Base-by-base conservation (phyloP, 2,329 filamentous ascomycete genomes). In the Nigrograna mackinnonii region DNA sequence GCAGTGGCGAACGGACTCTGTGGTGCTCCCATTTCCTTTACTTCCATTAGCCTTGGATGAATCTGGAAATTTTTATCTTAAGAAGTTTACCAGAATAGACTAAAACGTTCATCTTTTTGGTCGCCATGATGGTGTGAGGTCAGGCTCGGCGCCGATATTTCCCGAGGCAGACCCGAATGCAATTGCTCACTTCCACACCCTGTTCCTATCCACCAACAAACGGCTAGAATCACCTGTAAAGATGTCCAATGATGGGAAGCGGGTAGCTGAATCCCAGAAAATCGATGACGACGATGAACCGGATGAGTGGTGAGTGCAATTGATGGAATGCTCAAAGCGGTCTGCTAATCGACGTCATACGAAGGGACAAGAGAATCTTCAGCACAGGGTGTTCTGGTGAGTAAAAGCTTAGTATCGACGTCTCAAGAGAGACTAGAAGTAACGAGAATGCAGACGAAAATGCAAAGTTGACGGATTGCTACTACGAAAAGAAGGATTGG, bases 401-500 rank as follows among this genome's bases (percentile, higher is more conserved):
- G 49, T 47, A n/a, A 4, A 14, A 6, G 2, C 22, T n/a, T 21
- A 6, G 13, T 35, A n/a, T n/a, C 11, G 9, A 17, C 11, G 16
- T 13, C 31, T 14, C 11, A 14, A 7, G n/a, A 9, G 31, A 17
- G 9, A 13, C 11, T 17, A 12, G 11, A 17, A 22, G 40, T 56
- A 26, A 43, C 47, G 20, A 13, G 17, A 36, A 2, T 24, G 34
- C 54, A 96, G 92, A 83, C 17, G 92, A 97, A 64, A 96, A 97
- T 62, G 75, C 81, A 40, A 91, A 84, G 62, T 81, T 99, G 84
- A 96, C 91, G 24, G 89, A 97, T 68, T 99, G 94, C 71, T 96
- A 95, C 69, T 96, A 83, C 64, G 90, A 92, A 41, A 96, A 91
- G 79, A 96, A 91, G 67, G 94, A 99, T 67, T 99, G 94, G 92